Evolutionary conservation across 2,329 filamentous ascomycete genomes (phyloP).

Genomic region (Emmonsia crescens): DNA sequence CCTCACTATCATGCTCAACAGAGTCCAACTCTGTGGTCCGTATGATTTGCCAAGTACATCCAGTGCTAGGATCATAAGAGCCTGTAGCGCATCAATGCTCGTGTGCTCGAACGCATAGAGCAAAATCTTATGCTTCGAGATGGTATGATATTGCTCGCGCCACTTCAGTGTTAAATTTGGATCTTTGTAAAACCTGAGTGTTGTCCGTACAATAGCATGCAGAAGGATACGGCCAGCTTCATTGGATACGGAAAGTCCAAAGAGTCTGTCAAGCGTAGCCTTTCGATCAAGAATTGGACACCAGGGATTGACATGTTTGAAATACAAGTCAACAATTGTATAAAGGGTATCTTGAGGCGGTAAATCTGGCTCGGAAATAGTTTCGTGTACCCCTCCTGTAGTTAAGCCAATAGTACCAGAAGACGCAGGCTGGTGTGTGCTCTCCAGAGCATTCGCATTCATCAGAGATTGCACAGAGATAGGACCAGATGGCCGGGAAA

Average conservation of each 20-base stretch:
- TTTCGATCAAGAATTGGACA: conserved; percentile 38
- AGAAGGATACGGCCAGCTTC: conserved; percentile 34
- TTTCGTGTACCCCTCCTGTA: background rate
- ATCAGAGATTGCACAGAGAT: conserved; percentile 4
- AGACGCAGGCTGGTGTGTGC: background rate
- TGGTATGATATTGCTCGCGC: conserved; percentile 30
- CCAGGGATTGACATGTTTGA: conserved; percentile 55
- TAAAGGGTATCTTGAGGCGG: conserved; percentile 52
- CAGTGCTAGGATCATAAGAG: conserved; percentile 33
- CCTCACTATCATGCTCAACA: conserved; percentile 31
- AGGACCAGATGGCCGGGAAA: background rate
- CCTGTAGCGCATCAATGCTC: conserved; percentile 30
- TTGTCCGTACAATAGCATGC: conserved; percentile 37
- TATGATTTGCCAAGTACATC: conserved; percentile 37
- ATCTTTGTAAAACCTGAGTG: conserved; percentile 35
- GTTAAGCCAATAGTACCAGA: background rate
- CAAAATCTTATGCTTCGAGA: conserved; percentile 32
- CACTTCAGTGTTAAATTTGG: conserved; percentile 29
- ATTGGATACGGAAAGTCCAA: conserved; percentile 32
- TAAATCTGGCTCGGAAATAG: conserved; percentile 36
- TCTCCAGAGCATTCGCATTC: background rate
- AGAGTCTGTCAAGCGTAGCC: conserved; percentile 32
- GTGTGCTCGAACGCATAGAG: conserved; percentile 36
- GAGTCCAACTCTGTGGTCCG: conserved; percentile 35
- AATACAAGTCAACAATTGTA: conserved; percentile 50